Base-by-base conservation (phyloP, 2,329 filamentous ascomycete species). In the Aspergillus hortae region DNA sequence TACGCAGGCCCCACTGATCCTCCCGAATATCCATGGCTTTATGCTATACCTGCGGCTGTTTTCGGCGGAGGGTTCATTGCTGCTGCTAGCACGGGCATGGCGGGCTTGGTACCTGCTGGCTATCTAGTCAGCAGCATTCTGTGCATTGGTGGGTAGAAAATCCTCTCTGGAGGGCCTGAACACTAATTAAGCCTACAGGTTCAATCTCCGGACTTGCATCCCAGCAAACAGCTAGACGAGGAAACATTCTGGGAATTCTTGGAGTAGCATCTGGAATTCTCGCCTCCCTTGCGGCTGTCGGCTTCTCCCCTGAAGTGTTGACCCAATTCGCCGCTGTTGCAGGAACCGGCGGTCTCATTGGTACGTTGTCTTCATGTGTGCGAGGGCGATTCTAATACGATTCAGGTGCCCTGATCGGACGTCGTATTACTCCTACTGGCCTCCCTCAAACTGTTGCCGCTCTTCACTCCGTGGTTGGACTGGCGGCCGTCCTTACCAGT, bases 371-470 rank as follows among this genome's bases (percentile, higher is more conserved):
- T 12, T 10, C 10, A 11, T 23, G 5, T 12, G 9, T 43, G 10
- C 27, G 42, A 42, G 9, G 10, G n/a, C 12, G 7, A 17, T 32
- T 32, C 46, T 63, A 38, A 55, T 38, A n/a, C 4, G 2, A 5
- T n/a, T 9, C 6, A 66, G 86, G 89, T 30, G 80, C 89, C 46
- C 67, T 91, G 21, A 92, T 96, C 57, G 91, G 90, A 41, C 87
- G 90, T 61, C 83, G 90, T 11, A 95, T 95, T 59, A 95, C 90
- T 0, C 89, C 91, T 0, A 95, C 90, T 0, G 89, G 90, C 49
- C 81, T 96, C 2, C 91, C 91, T 0, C 90, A 96, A 68, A 95
- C 90, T 0, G 90, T 95, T 2, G 91, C 90, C 17, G 90, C 90
- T 0, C 77, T 96, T 27, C 91, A 95, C 72, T 95, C 90, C 0